Percentiles rank a stretch among this genome's conserved stretches.
These are phyloP conservation scores for Neofusicoccum sp. DNA, from an alignment of 2,329 filamentous ascomycete species.

Conservation along the genomic window DNA sequence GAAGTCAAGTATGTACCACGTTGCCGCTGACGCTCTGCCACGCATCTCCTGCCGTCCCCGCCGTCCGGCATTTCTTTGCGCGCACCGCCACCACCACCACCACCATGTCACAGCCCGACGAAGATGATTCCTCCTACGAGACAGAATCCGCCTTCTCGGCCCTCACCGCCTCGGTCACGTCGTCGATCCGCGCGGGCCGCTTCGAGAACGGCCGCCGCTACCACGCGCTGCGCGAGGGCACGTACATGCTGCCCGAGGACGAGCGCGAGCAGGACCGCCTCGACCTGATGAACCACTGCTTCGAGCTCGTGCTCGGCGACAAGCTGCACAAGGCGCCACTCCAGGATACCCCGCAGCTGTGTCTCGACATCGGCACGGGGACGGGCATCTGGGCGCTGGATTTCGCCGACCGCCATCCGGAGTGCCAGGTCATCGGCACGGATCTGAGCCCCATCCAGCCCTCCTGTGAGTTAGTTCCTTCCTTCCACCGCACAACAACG, in stretches of 20 bases:
- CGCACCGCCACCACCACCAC: too few relatives aligned
- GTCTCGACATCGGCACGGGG: slow-evolving; percentile 34
- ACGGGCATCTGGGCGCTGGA: slow-evolving; percentile 33
- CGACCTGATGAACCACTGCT: slow-evolving; percentile 39
- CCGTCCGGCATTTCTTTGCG: too few relatives aligned
- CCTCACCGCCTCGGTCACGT: neutral
- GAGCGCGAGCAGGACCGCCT: slow-evolving; percentile 37
- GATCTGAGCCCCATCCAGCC: slow-evolving; percentile 30
- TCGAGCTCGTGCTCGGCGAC: slow-evolving; percentile 33
- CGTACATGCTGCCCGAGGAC: slow-evolving; percentile 36
- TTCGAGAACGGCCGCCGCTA: slow-evolving; percentile 28
- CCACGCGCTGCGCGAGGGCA: slow-evolving; percentile 36
- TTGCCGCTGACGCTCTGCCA: too few relatives aligned
- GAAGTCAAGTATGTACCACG: too few relatives aligned
- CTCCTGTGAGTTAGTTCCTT: slow-evolving; percentile 33
- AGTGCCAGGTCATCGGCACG: slow-evolving; percentile 31
- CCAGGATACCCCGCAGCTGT: slow-evolving; percentile 20
- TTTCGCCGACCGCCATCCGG: slow-evolving; percentile 32
- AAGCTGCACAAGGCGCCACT: slow-evolving; percentile 36
- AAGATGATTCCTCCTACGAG: neutral
- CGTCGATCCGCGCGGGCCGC: neutral
- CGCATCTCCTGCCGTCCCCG: too few relatives aligned
- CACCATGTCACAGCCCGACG: too few relatives aligned
- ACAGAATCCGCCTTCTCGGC: neutral
- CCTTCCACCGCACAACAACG: neutral